These are phyloP conservation scores for Tremellales sp. DNA, from an alignment of 1,284 basidiomycete species.

Conservation along the genomic window DNA sequence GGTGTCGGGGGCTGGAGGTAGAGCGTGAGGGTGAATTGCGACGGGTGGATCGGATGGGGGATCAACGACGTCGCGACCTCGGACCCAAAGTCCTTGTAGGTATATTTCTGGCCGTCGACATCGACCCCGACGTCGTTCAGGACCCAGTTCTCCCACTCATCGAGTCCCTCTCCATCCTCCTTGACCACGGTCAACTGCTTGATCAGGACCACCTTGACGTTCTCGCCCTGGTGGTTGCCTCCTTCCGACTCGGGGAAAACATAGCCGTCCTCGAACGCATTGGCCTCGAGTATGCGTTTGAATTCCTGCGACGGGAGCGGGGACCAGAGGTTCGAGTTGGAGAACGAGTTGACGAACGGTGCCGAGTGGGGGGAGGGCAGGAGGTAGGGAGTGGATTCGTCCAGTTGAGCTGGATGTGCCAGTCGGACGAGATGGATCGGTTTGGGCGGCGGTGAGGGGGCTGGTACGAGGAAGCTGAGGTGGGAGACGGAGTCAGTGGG, in stretches of 20 bases:
- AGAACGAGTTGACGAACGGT: slow-evolving; percentile 12
- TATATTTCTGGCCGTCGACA: slow-evolving; percentile 30
- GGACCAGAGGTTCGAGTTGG: slow-evolving; percentile 30
- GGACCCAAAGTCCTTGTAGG: slow-evolving; percentile 41
- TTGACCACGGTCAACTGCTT: slow-evolving; percentile 45
- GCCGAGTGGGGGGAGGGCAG: slow-evolving; percentile 17
- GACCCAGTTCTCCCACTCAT: slow-evolving; percentile 42
- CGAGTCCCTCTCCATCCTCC: slow-evolving; percentile 21
- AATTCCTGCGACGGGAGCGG: slow-evolving; percentile 34
- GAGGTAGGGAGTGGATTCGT: slow-evolving; percentile 21
- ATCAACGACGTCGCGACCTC: slow-evolving; percentile 20
- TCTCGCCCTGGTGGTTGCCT: slow-evolving; percentile 39
- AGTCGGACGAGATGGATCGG: slow-evolving; percentile 40
- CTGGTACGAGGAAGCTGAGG: slow-evolving; percentile 34
- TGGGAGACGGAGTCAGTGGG: slow-evolving; percentile 4
- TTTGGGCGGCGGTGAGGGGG: slow-evolving; percentile 24
- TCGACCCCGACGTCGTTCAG: slow-evolving; percentile 37
- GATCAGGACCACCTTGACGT: slow-evolving; percentile 40
- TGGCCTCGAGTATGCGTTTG: slow-evolving; percentile 33
- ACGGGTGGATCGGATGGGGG: slow-evolving; percentile 36
- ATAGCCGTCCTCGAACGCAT: slow-evolving; percentile 40
- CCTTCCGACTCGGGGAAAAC: slow-evolving; percentile 30
- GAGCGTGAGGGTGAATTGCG: slow-evolving; percentile 39
- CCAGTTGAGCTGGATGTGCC: slow-evolving; percentile 24
- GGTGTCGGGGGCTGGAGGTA: slow-evolving; percentile 39